phyloP scores from a whole-genome alignment of 164 flowering plant species.

The Malania oleifera region DNA sequence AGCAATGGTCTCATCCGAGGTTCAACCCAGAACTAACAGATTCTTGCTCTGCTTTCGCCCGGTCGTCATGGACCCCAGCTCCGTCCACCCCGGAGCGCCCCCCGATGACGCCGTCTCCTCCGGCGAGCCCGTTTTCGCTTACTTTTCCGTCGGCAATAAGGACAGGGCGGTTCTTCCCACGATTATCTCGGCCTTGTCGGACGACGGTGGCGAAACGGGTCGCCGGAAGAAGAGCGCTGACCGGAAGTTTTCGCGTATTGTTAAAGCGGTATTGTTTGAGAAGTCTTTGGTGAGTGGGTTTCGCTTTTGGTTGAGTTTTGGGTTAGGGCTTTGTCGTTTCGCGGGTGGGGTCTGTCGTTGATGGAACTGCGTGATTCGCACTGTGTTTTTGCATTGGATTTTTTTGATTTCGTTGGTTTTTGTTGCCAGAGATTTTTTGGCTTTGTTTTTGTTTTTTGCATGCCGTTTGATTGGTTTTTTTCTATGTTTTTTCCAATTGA shows the following conservation, averaged over 20 bases:
- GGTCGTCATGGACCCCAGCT: neutral
- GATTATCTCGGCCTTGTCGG: neutral
- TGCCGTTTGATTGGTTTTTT: no score
- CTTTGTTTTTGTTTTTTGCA: no score
- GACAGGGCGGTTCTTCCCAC: neutral
- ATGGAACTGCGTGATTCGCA: no score
- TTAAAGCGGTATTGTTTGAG: constrained; percentile 19
- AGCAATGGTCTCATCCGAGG: neutral
- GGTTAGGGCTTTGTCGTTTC: constrained; percentile 1
- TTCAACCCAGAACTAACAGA: neutral
- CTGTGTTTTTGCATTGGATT: neutral
- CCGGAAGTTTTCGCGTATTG: constrained; percentile 3
- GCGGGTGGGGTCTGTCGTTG: no score
- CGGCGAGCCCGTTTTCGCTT: neutral
- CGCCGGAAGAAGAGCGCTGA: neutral
- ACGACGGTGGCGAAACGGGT: neutral
- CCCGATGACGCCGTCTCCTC: neutral
- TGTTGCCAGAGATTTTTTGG: no score
- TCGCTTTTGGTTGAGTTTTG: neutral
- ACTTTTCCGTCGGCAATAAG: neutral
- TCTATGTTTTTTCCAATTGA: no score
- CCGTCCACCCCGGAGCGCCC: no score
- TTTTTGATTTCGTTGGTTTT: neutral
- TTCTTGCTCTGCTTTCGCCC: constrained; percentile 10
- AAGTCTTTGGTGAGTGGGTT: constrained; percentile 19